Base-by-base conservation (phyloP, 2,329 filamentous ascomycete species). In the Claviceps digitariae region DNA sequence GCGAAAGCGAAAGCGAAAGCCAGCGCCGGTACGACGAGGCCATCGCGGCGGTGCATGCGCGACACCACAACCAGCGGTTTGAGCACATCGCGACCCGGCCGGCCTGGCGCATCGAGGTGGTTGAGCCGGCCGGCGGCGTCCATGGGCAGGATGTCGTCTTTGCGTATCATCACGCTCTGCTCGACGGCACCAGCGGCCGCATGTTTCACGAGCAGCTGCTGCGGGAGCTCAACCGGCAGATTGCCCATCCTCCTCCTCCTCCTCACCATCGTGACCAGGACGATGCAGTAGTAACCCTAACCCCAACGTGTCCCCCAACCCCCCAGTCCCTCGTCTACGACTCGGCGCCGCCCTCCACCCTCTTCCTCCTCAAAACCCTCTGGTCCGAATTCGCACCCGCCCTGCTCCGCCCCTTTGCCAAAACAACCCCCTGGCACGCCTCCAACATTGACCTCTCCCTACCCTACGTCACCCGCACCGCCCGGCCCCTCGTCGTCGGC, bases 121-220 rank as follows among this genome's bases (percentile, higher is more conserved):
- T 72, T 23, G 59, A 63, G 29, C 54, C 61, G 5, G 44, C 6
- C 48, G 49, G 49, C 9, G 17, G 21, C 41, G 15, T 64, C 6
- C 58, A 71, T 36, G 23, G 64, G 6, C 58, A 72, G 38, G 70
- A 78, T 49, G 55, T 77, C 13, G 57, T 72, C 6, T 77, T 80
- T 57, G 66, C 69, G 5, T 76, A 67, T 36, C 78, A 82, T 56
- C 78, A 82, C 57, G 67, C 70, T 0, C 64, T 81, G 20, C 69
- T 70, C 25, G 79, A 82, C 57, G 79, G 79, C 1, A 65, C 70
- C 13, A 72, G 73, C 57, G 73, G 72, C 0, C 63, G 65, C 29
- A 59, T 69, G 2, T 79, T 82, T 57, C 78, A 82, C 56, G 62
- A 68, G 31, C 64, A 67, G 1, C 63, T 82, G 0, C 66, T 75